Percentiles rank a stretch among this genome's conserved stretches.
Conservation (phyloP, 2,329 filamentous ascomycete genomes). For the Phialemonium atrogriseum region DNA sequence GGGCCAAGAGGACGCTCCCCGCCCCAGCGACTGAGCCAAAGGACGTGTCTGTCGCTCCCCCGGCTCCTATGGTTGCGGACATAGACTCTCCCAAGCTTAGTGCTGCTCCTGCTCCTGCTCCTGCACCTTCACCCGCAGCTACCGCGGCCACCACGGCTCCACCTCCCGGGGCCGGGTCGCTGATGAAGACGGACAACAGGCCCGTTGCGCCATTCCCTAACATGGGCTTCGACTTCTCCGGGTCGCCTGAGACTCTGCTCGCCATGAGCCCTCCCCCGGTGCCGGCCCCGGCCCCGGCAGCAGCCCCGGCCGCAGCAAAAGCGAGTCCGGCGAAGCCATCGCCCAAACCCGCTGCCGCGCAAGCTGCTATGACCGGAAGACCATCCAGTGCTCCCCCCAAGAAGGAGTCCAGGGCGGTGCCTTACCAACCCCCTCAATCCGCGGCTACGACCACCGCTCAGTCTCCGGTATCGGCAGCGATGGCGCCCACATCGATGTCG, state of each 20-base stretch:
- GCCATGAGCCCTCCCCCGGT: constrained; percentile 10
- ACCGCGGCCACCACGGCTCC: background rate
- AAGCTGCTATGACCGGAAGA: constrained; percentile 7
- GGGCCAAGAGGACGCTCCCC: constrained; percentile 19
- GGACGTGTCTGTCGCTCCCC: no score
- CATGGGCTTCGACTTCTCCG: constrained; percentile 39
- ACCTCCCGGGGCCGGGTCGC: no score
- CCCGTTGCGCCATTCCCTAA: constrained; percentile 47
- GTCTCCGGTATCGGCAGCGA: constrained; percentile 12
- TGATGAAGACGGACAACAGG: constrained; percentile 28
- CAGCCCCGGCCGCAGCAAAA: constrained; percentile 10
- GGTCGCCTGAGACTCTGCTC: constrained; percentile 10
- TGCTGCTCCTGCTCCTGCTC: constrained; percentile 4
- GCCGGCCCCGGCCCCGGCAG: constrained; percentile 3
- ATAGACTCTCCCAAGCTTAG: constrained; percentile 10
- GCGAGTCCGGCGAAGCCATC: constrained; percentile 11
- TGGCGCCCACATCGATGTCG: constrained; percentile 12
- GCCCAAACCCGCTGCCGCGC: constrained; percentile 11
- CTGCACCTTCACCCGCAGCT: constrained; percentile 1
- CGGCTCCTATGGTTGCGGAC: constrained; percentile 8
- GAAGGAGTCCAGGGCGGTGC: constrained; percentile 12
- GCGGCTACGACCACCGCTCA: constrained; percentile 5
- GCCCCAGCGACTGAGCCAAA: no score
- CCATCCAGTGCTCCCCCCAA: constrained; percentile 13
- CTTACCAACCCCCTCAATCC: constrained; percentile 8